Conservation (phyloP, 2,329 filamentous ascomycete genomes). For the Coniochaeta ligniaria region DNA sequence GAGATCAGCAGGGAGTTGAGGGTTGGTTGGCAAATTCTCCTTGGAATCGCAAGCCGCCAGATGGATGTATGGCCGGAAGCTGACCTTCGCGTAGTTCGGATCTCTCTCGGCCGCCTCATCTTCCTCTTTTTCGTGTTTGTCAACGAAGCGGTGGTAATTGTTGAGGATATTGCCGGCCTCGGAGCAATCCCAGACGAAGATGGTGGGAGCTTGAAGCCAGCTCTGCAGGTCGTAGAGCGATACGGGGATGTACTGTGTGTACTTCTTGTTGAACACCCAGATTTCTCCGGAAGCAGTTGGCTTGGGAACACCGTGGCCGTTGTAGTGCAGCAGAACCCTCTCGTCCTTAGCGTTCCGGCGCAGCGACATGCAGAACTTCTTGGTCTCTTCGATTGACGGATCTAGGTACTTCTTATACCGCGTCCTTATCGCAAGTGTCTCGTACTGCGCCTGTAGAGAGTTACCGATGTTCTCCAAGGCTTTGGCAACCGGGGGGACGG, state of each 20-base stretch:
- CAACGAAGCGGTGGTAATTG: slow-evolving; percentile 90
- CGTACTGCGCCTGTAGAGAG: slow-evolving; percentile 91
- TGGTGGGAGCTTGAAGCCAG: slow-evolving; percentile 90
- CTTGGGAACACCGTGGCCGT: slow-evolving; percentile 93
- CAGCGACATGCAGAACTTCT: slow-evolving; percentile 88
- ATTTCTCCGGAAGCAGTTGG: slow-evolving; percentile 94
- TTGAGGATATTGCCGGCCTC: slow-evolving; percentile 92
- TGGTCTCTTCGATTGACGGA: slow-evolving; percentile 93
- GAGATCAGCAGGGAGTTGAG: slow-evolving; percentile 83
- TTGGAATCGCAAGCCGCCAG: slow-evolving; percentile 85
- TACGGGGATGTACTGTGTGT: slow-evolving; percentile 97
- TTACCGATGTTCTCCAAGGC: slow-evolving; percentile 93
- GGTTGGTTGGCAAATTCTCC: slow-evolving; percentile 92
- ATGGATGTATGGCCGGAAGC: slow-evolving; percentile 68
- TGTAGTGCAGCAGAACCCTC: slow-evolving; percentile 95
- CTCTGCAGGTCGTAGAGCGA: slow-evolving; percentile 91
- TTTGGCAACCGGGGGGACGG: slow-evolving; percentile 70
- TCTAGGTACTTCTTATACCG: slow-evolving; percentile 96
- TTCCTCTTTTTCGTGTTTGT: slow-evolving; percentile 91
- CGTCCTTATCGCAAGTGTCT: slow-evolving; percentile 89
- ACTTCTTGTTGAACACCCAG: slow-evolving; percentile 99
- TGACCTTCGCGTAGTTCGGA: slow-evolving; percentile 74
- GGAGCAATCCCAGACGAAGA: slow-evolving; percentile 97
- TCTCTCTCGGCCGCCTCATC: slow-evolving; percentile 68
- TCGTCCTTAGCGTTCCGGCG: slow-evolving; percentile 93